Conservation (phyloP, 345 rosid genomes). For the Jatropha curcas region DNA sequence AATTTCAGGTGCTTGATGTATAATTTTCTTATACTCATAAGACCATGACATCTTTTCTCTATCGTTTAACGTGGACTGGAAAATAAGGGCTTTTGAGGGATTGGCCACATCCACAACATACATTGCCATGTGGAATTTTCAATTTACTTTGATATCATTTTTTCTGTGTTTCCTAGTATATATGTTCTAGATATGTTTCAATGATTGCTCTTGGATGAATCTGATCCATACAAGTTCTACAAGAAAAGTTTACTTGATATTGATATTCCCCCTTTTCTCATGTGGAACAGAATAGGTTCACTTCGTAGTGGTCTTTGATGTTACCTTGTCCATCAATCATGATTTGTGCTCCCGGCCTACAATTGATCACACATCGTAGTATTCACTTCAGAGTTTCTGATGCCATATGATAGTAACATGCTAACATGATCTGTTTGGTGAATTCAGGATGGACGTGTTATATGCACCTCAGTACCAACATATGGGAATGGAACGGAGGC, state of each 20-base stretch:
- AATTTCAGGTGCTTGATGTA: background rate
- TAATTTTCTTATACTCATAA: background rate
- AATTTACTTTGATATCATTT: no score
- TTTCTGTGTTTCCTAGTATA: background rate
- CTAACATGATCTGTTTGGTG: background rate
- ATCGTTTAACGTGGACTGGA: background rate
- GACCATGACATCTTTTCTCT: background rate
- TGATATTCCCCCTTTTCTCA: background rate
- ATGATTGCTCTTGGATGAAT: background rate
- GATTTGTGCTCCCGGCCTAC: background rate
- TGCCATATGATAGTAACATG: background rate
- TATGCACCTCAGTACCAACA: constrained; percentile 60
- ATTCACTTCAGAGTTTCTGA: background rate
- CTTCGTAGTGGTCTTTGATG: background rate
- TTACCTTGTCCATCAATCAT: background rate
- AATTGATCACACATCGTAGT: no score
- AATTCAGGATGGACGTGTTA: constrained; percentile 56
- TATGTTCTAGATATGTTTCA: background rate
- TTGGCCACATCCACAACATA: background rate
- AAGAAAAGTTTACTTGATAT: no score
- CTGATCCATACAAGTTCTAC: no score
- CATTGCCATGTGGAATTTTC: background rate
- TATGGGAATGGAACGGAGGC: constrained; percentile 76
- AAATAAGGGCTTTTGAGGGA: background rate
- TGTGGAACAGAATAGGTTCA: background rate